Base-by-base conservation (phyloP, 805 yeast species). In the Candida parachauliodes region DNA sequence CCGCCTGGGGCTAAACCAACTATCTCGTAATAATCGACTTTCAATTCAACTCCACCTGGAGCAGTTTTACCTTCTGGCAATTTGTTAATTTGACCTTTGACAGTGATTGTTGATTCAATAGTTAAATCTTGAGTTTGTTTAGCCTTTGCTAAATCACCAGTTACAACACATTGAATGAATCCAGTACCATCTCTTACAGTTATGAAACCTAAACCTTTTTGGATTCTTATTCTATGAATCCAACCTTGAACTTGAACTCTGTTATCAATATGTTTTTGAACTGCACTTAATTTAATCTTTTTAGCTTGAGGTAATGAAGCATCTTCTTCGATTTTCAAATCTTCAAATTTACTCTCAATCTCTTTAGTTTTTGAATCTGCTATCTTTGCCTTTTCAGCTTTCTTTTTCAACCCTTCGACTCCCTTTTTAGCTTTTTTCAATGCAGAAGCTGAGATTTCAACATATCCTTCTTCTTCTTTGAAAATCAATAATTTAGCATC, bases 171-270 rank as follows among this genome's bases (percentile, higher is more conserved):
- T 69, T 93, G 99, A 45, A 93, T 59, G 61, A 57, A 88, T 2
- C 98, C 98, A 26, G 91, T 72, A 51, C 99, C 99, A 60, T 93
- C 99, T 71, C 99, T 83, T 55, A 93, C 70, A 28, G 94, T 93
- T 41, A 94, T 59, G 60, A 93, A 93, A 12, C 84, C 93, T 32
- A 88, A 76, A 32, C 95, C 96, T 70, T 94, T 93, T 65, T 93
- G 98, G 30, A 79, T 51, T 63, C 99, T 82, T 52, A 94, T 72
- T 60, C 98, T 83, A 64, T 93, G 99, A 44, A 93, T 74, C 99
- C 99, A 93, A 45, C 98, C 99, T 47, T 79, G 80, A 30, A 91
- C 82, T 39, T 72, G 59, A 37, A 88, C 88, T 62, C 99, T 79
- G 45, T 68, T 50, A 41, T 79, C 93, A 28, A 88, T 72, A 52